A percentile compares a stretch with the other conserved stretches of the same genome.
These are phyloP conservation scores for Sporobolomyces pararoseus DNA, from an alignment of 768 basidiomycete genomes.

Conservation along the genomic window DNA sequence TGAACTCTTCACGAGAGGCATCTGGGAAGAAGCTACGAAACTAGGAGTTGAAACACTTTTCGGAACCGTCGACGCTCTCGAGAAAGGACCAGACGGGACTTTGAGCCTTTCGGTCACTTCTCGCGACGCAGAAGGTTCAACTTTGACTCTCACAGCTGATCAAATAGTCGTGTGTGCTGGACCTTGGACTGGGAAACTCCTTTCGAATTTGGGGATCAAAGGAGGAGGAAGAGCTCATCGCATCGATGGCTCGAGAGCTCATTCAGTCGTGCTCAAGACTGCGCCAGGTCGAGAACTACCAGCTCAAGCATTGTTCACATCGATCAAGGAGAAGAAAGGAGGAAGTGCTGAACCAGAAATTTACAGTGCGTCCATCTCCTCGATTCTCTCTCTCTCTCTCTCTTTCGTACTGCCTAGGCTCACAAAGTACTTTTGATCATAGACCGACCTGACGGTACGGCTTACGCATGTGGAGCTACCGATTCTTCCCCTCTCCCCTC, in stretches of 20 bases:
- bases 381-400: neutral
- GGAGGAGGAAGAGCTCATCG: slow-evolving; percentile 34
- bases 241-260: slow-evolving; percentile 49
- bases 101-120: neutral
- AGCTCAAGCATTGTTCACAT: slow-evolving; percentile 59
- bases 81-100: slow-evolving; percentile 45
- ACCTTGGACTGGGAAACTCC: slow-evolving; percentile 70
- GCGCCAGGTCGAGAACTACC: slow-evolving; percentile 43
- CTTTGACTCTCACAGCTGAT: slow-evolving; percentile 5
- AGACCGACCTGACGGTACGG: slow-evolving; percentile 47
- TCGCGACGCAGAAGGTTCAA: slow-evolving; percentile 23
- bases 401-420: no score
- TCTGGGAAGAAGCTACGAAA: slow-evolving; percentile 63
- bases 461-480: slow-evolving; percentile 74
- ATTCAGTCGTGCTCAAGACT: slow-evolving; percentile 49
- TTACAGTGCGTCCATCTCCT: slow-evolving; percentile 46
- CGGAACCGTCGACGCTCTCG: slow-evolving; percentile 47
- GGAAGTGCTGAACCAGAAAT: slow-evolving; percentile 52
- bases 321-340: slow-evolving; percentile 55
- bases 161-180: slow-evolving; percentile 76
- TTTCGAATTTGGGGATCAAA: slow-evolving; percentile 46
- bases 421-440: neutral
- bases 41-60: slow-evolving; percentile 56
- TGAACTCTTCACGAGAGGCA: slow-evolving; percentile 66
- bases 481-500: slow-evolving; percentile 67